Evolutionary conservation across 148 eudicot genomes (phyloP), one percentile per base, ranked within the genome.

Genomic region (Arctostaphylos glauca): DNA sequence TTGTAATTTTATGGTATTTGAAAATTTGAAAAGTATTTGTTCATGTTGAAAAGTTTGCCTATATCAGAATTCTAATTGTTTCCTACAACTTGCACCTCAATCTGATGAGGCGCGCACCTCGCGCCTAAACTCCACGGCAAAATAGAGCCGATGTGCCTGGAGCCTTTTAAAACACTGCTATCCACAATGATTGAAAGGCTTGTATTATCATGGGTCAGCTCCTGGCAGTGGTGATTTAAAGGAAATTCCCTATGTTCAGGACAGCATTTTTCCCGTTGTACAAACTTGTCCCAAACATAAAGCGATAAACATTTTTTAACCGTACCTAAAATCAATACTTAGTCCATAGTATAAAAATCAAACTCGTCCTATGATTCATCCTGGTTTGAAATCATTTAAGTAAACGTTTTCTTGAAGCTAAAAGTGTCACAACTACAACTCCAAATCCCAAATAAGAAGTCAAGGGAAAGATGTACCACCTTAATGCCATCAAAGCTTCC

Each of bases 401-500:
- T 46, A 18, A 18, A 48, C 55, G 19, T 15, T 48, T n/a, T 9
- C 49, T 47, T 74, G 54, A 19, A 19, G 54, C 53, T 74, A n/a
- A 15, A 7, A 5, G n/a, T 58, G 15, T 62, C 46, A 82, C 41
- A 48, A 62, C 43, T 54, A 56, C 60, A 18, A 56, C 31, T 15
- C 48, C 54, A 47, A 81, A 59, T 23, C 15, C 23, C 41, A 1
- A 60, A 52, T 15, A 68, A 75, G 54, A n/a, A 74, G 31, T 49
- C 83, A 62, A 59, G 5, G 19, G 8, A 64, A 6, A 71, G 43
- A 54, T 66, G n/a, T 10, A 60, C 53, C 74, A 97, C 99, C 98
- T 91, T 89, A 80, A 97, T 83, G 82, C 98, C 98, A 78, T 91
- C 89, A 89, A 93, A 97, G 88, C 85, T 88, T 80, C 97, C 99